Evolutionary conservation across 2,329 filamentous ascomycete species (phyloP).

Genomic region (Sporothrix curviconia): DNA sequence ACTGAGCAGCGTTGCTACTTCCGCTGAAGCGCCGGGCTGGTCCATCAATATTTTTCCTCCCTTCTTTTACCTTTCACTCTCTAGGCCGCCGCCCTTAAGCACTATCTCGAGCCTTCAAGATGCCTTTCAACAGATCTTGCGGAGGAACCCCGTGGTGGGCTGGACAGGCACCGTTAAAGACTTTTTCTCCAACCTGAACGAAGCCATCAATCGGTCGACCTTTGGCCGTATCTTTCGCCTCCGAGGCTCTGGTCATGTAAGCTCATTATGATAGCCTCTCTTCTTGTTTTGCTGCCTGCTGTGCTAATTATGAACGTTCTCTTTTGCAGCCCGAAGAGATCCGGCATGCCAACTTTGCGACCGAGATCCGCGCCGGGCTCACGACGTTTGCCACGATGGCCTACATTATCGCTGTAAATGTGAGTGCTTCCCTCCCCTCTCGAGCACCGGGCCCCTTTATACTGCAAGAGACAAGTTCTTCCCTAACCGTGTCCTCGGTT

Average conservation of each 20-base stretch:
- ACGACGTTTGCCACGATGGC: conserved; percentile 79
- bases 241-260: conserved; percentile 61
- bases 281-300: background rate
- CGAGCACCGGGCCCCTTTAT: background rate
- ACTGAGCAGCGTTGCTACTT: background rate
- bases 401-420: conserved; percentile 74
- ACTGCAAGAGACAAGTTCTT: background rate
- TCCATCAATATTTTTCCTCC: too few relatives aligned
- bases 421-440: conserved; percentile 32
- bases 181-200: conserved; percentile 41
- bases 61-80: too few relatives aligned
- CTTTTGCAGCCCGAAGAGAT: conserved; percentile 50
- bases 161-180: conserved; percentile 49
- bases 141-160: conserved; percentile 36
- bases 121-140: background rate
- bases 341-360: conserved; percentile 63
- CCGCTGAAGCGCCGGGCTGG: too few relatives aligned
- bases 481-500: too few relatives aligned
- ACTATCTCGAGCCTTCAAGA: background rate
- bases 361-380: conserved; percentile 70
- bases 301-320: background rate
- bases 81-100: too few relatives aligned
- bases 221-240: conserved; percentile 60
- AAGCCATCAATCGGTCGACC: conserved; percentile 34
- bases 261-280: conserved; percentile 22